phyloP scores from a whole-genome alignment of 2,329 filamentous ascomycete species.

The Fusarium buharicum region DNA sequence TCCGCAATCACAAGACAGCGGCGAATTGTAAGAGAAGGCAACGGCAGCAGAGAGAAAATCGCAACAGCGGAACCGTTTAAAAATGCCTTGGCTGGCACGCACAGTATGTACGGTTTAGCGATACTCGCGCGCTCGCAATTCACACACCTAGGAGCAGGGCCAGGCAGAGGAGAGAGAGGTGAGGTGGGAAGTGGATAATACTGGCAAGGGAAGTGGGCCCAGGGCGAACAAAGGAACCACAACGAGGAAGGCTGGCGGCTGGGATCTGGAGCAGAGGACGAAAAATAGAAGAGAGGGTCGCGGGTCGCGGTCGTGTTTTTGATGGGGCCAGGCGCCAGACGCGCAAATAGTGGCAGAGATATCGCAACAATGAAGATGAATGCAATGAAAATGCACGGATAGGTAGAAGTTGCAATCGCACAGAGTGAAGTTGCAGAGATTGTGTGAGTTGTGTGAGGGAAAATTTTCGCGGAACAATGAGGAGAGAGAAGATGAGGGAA shows the following conservation, averaged over 20 bases:
- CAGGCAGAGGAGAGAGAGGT: conserved; percentile 22
- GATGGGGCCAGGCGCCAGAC: conserved; percentile 46
- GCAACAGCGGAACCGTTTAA: conserved; percentile 40
- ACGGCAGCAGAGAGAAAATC: conserved; percentile 13
- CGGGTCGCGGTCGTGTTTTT: conserved; percentile 43
- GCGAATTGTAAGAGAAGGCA: conserved; percentile 21
- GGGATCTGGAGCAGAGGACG: conserved; percentile 42
- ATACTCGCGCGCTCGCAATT: conserved; percentile 36
- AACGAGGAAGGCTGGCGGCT: conserved; percentile 44
- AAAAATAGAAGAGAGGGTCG: conserved; percentile 44
- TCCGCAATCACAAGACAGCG: conserved; percentile 30
- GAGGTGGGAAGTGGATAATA: conserved; percentile 43
- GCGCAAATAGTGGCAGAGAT: conserved; percentile 41
- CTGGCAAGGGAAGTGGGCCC: conserved; percentile 45
- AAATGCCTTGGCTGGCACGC: conserved; percentile 39
- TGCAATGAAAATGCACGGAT: not conserved
- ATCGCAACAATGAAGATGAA: conserved; percentile 26
- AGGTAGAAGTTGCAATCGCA: conserved; percentile 12
- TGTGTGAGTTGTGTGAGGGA: conserved; percentile 41
- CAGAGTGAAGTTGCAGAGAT: conserved; percentile 36
- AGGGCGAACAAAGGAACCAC: conserved; percentile 43
- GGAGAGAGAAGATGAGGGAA: conserved; percentile 42
- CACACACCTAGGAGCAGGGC: conserved; percentile 26
- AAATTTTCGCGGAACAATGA: conserved; percentile 35
- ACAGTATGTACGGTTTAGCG: conserved; percentile 31